These are phyloP conservation scores for Parastagonospora nodorum DNA, from an alignment of 2,329 filamentous ascomycete species.

Conservation along the genomic window DNA sequence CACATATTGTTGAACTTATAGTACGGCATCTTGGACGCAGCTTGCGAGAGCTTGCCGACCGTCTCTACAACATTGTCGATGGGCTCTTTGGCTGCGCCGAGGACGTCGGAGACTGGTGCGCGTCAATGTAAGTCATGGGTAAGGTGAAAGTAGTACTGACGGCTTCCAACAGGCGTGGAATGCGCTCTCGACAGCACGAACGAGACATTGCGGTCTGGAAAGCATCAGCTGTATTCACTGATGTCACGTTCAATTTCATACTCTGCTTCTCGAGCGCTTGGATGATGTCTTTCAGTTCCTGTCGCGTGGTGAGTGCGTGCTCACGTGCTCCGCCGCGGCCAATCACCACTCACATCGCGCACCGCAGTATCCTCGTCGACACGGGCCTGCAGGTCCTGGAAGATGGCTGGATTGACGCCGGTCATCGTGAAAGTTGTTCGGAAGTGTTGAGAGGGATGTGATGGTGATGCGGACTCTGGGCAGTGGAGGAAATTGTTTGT, in stretches of 20 bases:
- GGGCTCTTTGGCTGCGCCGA: constrained; percentile 70
- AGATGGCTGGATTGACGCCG: constrained; percentile 76
- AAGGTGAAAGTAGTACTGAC: constrained; percentile 50
- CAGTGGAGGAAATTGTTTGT: not conserved
- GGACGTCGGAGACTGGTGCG: constrained; percentile 66
- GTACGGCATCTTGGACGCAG: constrained; percentile 87
- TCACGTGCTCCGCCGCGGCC: constrained; percentile 24
- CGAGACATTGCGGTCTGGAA: constrained; percentile 71
- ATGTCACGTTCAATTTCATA: constrained; percentile 26
- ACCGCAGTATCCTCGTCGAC: constrained; percentile 86
- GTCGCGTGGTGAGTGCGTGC: constrained; percentile 35
- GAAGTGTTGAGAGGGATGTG: not conserved
- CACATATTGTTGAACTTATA: constrained; percentile 97
- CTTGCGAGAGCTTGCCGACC: constrained; percentile 69
- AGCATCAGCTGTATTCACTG: constrained; percentile 9
- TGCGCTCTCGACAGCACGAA: constrained; percentile 88
- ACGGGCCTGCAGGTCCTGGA: constrained; percentile 83
- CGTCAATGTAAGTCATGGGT: not conserved
- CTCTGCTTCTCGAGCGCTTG: constrained; percentile 80
- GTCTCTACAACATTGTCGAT: constrained; percentile 75
- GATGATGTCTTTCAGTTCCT: constrained; percentile 79
- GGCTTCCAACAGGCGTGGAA: constrained; percentile 72
- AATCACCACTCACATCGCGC: constrained; percentile 64
- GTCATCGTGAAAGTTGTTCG: constrained; percentile 47
- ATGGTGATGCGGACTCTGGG: not conserved